Base-by-base conservation (phyloP, 768 basidiomycete genomes). In the Lyophyllum decastes region DNA sequence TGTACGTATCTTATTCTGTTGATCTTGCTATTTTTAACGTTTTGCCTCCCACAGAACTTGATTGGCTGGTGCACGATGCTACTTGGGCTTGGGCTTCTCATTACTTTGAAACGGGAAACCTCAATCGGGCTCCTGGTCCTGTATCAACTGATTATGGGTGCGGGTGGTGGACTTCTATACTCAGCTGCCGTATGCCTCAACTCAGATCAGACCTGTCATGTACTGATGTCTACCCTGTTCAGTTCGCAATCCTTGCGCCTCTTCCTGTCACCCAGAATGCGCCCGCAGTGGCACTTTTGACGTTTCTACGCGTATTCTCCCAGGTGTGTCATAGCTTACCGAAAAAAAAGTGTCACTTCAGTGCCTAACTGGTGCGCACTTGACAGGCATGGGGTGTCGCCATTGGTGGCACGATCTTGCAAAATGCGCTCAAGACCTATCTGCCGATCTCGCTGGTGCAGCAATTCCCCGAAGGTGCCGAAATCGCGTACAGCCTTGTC, bases 311-410 rank as follows among this genome's bases (percentile, higher is more conserved):
- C 7, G 59, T 66, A 1, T 77, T 77, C 46, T 69, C 73, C 1
- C 64, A 71, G 46, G 78, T 76, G 35, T 4, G 35, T 38, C 9
- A 17, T 17, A 16, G 14, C 35, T 12, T 12, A 3, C 6, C 35
- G 30, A 38, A 6, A 11, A 7, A 6, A 7, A n/a, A n/a, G n/a
- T 7, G 16, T 3, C 35, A 38, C 4, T 4, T n/a, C 9, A 22
- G 17, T 19, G 8, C 40, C 48, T 21, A 17, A 47, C 16, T 46
- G 5, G 25, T 24, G 4, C 54, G 27, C 8, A 25, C 26, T 10
- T 19, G 34, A 0, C 66, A 82, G 76, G 73, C 72, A 6, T 82
- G 82, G 78, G 85, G 85, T 0, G 69, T 85, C 60, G 73, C 79
- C 0, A 76, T 87, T 56, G 78, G 80, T 2, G 73, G 73, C 14